These are phyloP conservation scores for Psilocybe tampanensis DNA, from an alignment of 768 basidiomycete species.

Conservation along the genomic window DNA sequence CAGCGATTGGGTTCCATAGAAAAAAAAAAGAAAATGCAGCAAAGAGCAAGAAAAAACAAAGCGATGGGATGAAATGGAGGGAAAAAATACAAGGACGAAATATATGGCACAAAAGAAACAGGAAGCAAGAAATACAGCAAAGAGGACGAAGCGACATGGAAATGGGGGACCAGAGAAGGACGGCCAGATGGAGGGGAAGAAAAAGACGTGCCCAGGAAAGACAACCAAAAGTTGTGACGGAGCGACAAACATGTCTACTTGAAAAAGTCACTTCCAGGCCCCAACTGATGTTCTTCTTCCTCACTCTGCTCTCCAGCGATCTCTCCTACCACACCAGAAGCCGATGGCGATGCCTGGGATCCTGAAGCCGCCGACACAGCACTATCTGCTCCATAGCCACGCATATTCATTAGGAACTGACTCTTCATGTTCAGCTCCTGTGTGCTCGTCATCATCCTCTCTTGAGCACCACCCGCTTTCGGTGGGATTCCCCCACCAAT, in stretches of 20 bases:
- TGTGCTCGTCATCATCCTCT: slow-evolving; percentile 38
- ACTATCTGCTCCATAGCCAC: slow-evolving; percentile 13
- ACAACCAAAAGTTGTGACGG: background rate
- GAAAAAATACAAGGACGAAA: background rate
- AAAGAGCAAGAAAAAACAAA: background rate
- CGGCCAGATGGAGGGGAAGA: no score
- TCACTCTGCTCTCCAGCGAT: slow-evolving; percentile 12
- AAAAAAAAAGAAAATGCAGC: background rate
- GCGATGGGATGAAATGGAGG: background rate
- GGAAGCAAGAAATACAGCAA: background rate
- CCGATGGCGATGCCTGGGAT: background rate
- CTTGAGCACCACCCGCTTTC: background rate
- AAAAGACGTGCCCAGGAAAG: background rate
- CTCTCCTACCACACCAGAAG: background rate
- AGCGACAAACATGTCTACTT: slow-evolving; percentile 11
- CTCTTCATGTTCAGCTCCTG: slow-evolving; percentile 46
- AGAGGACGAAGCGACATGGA: background rate
- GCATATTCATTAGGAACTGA: slow-evolving; percentile 31
- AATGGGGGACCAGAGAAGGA: background rate
- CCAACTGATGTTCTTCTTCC: slow-evolving; percentile 23
- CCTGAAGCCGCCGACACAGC: background rate
- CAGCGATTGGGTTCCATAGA: background rate
- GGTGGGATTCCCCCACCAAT: background rate
- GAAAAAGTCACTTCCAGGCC: slow-evolving; percentile 31
- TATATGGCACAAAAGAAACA: background rate